Base-by-base conservation (phyloP, 1,284 basidiomycete genomes). In the Trichosporon sp. region DNA sequence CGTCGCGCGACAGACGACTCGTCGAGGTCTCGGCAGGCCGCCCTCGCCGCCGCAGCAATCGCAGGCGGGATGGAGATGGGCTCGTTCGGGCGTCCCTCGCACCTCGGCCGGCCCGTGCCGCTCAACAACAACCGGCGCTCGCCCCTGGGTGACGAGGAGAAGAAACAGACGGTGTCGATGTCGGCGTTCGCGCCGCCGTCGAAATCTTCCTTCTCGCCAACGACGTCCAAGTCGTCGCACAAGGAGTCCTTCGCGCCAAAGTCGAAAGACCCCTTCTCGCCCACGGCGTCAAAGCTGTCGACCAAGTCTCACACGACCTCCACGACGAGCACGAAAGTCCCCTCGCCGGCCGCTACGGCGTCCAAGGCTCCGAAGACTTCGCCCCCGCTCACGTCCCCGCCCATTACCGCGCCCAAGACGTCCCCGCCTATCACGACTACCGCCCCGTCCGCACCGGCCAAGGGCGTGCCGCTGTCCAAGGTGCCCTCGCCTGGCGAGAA, bases 61-160 rank as follows among this genome's bases (percentile, higher is more conserved):
- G 67, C 72, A 1, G 66, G 63, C 6, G 66, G 65, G 16, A 64
- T 75, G 61, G 73, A 71, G 4, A 75, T 75, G 72, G 74, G 74
- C 5, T 52, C 69, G 11, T 75, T 75, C 49, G 74, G 74, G 1
- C 67, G 68, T 54, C 72, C 70, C 3, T 63, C 65, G 16, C 60
- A 63, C 14, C 63, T 68, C 13, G 54, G 56, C 25, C 62, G 62
- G 5, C 65, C 59, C 3, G 54, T 57, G 3, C 63, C 52, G 10
- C 57, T 63, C 49, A 63, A 64, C 62, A 63, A 64, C 62, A 36
- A 14, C 27, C 49, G 57, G 54, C 60, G 11, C 36, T 61, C 19
- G 62, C 60, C 46, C 36, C 33, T 54, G 19, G 33, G 63, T 60
- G 59, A 16, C 1, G 49, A 54, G 25, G 25, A 7, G 27, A 27